Base-by-base conservation (phyloP, 345 rosid genomes). In the Salix caprea region DNA sequence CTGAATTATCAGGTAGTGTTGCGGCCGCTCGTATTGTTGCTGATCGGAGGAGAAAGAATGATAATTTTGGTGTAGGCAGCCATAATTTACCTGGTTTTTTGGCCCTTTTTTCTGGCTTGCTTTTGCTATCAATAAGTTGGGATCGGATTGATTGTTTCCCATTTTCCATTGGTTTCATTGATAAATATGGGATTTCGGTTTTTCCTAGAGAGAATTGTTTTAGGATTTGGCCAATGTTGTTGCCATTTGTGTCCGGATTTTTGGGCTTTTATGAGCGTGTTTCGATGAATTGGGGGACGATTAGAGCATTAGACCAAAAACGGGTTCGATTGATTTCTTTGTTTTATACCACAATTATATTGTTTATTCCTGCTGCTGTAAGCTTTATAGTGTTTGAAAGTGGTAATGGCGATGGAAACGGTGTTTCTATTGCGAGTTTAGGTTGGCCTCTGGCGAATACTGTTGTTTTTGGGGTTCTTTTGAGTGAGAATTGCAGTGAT, bases 401-500 rank as follows among this genome's bases (percentile, higher is more conserved):
- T 26, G 90, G 75, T 71, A 85, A 82, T 15, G 87, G 74, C 64
- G 65, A 34, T 15, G 18, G 18, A 13, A 46, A 14, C 15, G 84
- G 80, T 73, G 85, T 91, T 80, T 88, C 93, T 3, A 7, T 93
- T 65, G 87, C 78, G 65, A 90, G 77, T 75, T 80, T 93, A 48
- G 92, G 91, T 60, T 95, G 99, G 99, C 99, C 99, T 68, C 82
- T 95, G 71, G 96, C 85, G 62, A 93, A 93, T 74, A 93, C 90
- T 65, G 97, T 93, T 78, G 91, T 95, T 28, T 95, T 93, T 52
- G 99, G 97, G 36, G 97, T 95, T 50, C 84, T 93, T 34, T 76
- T 95, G 84, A 91, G 86, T 80, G 97, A 93, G 83, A 95, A 78
- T 85, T 91, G 85, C 76, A 80, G 81, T 75, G 92, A 90, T 46